Evolutionary conservation across 345 rosid species (phyloP).

Genomic region (Salix arbutifolia): DNA sequence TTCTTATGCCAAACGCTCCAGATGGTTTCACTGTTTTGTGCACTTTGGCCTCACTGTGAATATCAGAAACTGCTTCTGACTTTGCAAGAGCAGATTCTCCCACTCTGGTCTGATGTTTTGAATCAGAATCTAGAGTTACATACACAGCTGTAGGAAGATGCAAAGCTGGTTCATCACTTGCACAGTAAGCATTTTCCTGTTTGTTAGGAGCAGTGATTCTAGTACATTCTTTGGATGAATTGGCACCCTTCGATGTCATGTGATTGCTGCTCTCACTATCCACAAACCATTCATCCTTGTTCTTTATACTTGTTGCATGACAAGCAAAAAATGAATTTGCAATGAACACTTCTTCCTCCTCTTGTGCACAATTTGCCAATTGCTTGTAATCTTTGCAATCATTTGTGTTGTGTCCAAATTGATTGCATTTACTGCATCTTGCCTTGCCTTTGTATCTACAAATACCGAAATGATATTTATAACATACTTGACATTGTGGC

Average conservation of each 20-base stretch:
- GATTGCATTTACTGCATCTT: too few species aligned
- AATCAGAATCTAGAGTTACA: slow-evolving; percentile 22
- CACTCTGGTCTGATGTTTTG: slow-evolving; percentile 14
- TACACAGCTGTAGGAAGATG: slow-evolving; percentile 18
- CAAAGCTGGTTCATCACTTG: slow-evolving; percentile 16
- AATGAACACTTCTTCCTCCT: too few species aligned
- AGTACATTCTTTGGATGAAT: not conserved
- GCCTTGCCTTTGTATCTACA: too few species aligned
- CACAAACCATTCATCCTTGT: too few species aligned
- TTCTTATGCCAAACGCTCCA: slow-evolving; percentile 16
- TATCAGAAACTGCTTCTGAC: slow-evolving; percentile 8
- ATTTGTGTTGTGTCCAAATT: too few species aligned
- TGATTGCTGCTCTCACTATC: too few species aligned
- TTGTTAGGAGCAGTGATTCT: not conserved
- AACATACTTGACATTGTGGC: too few species aligned
- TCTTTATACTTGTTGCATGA: too few species aligned
- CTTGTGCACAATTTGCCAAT: too few species aligned
- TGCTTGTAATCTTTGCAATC: too few species aligned
- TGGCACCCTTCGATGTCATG: not conserved
- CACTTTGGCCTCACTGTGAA: slow-evolving; percentile 14
- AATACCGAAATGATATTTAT: too few species aligned
- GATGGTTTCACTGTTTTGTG: not conserved
- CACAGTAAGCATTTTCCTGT: slow-evolving; percentile 3
- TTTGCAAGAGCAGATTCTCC: slow-evolving; percentile 13
- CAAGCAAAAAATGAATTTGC: too few species aligned